Evolutionary conservation across 306 rosid species (phyloP).

Genomic region (Gastrolobium bilobum): DNA sequence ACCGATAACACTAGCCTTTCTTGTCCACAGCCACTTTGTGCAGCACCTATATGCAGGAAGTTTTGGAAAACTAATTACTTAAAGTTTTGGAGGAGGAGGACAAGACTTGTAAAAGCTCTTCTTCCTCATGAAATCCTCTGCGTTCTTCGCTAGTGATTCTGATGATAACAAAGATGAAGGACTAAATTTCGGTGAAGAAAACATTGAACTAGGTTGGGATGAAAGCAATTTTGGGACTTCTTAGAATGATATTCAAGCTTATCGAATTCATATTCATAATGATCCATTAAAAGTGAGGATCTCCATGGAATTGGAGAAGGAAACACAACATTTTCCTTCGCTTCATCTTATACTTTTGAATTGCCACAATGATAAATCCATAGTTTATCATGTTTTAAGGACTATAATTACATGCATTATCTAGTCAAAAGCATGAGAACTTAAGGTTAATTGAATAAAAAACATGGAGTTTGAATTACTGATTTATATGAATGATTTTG

Average conservation of each 20-base stretch:
- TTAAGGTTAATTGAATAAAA: no score
- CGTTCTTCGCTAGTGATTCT: slow-evolving; percentile 62
- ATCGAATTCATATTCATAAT: slow-evolving; percentile 53
- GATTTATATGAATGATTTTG: no score
- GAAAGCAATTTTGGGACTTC: slow-evolving; percentile 48
- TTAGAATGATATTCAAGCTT: slow-evolving; percentile 42
- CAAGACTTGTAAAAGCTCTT: slow-evolving; percentile 54
- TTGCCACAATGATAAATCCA: not conserved
- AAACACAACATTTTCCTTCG: slow-evolving; percentile 58
- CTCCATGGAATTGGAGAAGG: slow-evolving; percentile 74
- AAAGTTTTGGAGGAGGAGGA: slow-evolving; percentile 62
- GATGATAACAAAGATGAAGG: slow-evolving; percentile 52
- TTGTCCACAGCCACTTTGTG: no score
- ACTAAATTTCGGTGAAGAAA: no score
- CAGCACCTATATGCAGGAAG: no score
- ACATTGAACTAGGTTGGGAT: slow-evolving; percentile 45
- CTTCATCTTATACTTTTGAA: slow-evolving; percentile 48
- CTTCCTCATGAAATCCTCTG: slow-evolving; percentile 62
- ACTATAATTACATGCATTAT: no score
- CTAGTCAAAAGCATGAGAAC: no score
- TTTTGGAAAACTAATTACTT: no score
- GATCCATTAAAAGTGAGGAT: slow-evolving; percentile 49
- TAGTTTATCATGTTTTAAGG: no score
- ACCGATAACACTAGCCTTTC: no score
- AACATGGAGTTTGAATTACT: no score